Percentiles rank a stretch among this genome's conserved stretches.
Evolutionary conservation across 345 rosid genomes (phyloP).

Genomic region (Eucalyptus shirleyi): DNA sequence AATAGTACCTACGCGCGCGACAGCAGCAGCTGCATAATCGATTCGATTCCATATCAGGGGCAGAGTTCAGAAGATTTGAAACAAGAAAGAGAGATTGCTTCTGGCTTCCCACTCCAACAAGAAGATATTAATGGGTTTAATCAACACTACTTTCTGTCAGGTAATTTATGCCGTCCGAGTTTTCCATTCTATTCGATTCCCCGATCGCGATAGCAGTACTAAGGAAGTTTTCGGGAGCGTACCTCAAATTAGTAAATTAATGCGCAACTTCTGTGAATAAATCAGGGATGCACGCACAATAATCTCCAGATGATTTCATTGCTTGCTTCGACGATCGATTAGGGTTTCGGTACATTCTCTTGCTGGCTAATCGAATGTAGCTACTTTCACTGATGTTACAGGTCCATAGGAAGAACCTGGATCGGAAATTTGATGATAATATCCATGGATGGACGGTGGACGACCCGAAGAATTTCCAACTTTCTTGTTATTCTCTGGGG

Average conservation of each 20-base stretch:
- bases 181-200: not conserved
- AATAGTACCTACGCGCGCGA: not conserved
- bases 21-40: not conserved
- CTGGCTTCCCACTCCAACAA: conserved; percentile 3
- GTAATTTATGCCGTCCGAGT: not conserved
- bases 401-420: not conserved
- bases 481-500: not conserved
- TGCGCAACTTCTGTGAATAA: not conserved
- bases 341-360: not conserved
- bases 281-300: not conserved
- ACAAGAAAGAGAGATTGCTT: conserved; percentile 2
- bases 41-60: conserved; percentile 2
- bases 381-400: not conserved
- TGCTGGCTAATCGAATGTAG: not conserved
- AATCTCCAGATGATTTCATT: not conserved
- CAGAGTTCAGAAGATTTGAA: conserved; percentile 1
- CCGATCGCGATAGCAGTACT: not conserved
- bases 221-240: not conserved
- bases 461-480: not conserved
- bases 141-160: conserved; percentile 15
- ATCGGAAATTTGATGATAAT: not conserved
- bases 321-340: not conserved
- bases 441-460: not conserved
- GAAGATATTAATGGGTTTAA: not conserved
- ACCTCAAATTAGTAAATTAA: not conserved